Base-by-base conservation (phyloP, 805 yeast genomes). In the Candida loeiensis region DNA sequence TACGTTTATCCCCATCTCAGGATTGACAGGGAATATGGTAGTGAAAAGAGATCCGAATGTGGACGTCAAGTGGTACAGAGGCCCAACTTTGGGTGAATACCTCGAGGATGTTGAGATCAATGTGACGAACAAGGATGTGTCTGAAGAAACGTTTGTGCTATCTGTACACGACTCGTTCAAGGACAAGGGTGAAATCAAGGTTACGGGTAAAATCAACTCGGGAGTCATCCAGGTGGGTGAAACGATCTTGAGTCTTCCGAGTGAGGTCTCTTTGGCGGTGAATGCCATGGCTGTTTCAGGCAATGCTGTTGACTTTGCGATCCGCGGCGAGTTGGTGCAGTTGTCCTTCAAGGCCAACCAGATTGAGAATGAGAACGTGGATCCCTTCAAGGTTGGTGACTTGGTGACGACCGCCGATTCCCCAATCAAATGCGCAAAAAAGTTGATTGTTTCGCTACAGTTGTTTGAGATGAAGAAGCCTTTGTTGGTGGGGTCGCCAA, bases 181-280 rank as follows among this genome's bases (percentile, higher is more conserved):
- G 12, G 59, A 57, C 28, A 65, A 74, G 8, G 66, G 66, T 27
- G 76, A 77, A 45, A 62, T 82, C 20, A 61, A 71, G 1, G 61
- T 85, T 6, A 61, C 73, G 22, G 96, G 95, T 2, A 72, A 87
- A 41, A 69, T 86, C 1, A 73, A 77, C 37, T 64, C 80, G 11
- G 96, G 96, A 2, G 56, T 69, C 4, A 68, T 86, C 25, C 87
- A 84, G 59, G 73, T 76, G 1, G 93, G 90, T 17, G 88, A 87
- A 53, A 69, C 82, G 0, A 65, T 85, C 6, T 55, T 70, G 2
- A 62, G 76, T 1, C 73, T 73, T 17, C 93, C 91, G 4, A 68
- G 75, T 12, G 68, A 66, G 12, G 71, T 66, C 44, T 41, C 49
- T 5, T 60, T 69, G 11, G 65, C 66, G 40, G 71, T 80, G 8